phyloP scores from a whole-genome alignment of 2,329 filamentous ascomycete genomes.

The Bipolaris oryzae region DNA sequence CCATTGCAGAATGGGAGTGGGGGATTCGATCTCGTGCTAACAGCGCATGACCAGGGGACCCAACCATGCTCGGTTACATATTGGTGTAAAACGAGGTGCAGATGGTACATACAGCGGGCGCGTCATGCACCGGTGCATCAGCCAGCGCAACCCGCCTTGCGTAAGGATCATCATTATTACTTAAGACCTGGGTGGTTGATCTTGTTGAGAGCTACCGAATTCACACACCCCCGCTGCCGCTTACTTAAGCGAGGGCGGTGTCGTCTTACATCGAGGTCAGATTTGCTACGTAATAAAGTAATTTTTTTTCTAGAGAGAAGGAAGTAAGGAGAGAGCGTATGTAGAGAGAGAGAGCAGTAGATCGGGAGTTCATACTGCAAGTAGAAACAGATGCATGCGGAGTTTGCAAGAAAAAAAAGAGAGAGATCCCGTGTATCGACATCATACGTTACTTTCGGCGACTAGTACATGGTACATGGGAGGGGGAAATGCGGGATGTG shows the following conservation, averaged over 20 bases:
- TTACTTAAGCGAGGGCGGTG: too few species aligned
- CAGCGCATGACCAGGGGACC: neutral
- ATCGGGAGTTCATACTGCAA: neutral
- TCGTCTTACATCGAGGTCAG: too few species aligned
- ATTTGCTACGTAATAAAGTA: too few species aligned
- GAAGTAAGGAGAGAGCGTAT: too few species aligned
- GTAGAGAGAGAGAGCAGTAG: too few species aligned
- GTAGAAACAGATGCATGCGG: neutral
- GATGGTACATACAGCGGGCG: neutral
- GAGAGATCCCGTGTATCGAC: too few species aligned
- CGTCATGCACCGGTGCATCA: slow-evolving; percentile 8
- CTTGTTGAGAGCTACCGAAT: slow-evolving; percentile 5
- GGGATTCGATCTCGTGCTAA: neutral
- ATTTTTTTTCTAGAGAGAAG: too few species aligned
- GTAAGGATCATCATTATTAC: neutral
- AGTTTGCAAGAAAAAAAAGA: too few species aligned
- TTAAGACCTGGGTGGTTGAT: slow-evolving; percentile 9
- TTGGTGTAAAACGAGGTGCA: neutral
- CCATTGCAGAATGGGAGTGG: too few species aligned
- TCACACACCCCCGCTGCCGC: neutral
- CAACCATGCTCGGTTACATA: too few species aligned
- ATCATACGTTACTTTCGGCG: neutral
- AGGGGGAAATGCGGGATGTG: neutral
- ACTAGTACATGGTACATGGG: neutral
- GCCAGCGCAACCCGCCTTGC: slow-evolving; percentile 5